Evolutionary conservation across 306 rosid genomes (phyloP).

Genomic region (Psophocarpus tetragonolobus): DNA sequence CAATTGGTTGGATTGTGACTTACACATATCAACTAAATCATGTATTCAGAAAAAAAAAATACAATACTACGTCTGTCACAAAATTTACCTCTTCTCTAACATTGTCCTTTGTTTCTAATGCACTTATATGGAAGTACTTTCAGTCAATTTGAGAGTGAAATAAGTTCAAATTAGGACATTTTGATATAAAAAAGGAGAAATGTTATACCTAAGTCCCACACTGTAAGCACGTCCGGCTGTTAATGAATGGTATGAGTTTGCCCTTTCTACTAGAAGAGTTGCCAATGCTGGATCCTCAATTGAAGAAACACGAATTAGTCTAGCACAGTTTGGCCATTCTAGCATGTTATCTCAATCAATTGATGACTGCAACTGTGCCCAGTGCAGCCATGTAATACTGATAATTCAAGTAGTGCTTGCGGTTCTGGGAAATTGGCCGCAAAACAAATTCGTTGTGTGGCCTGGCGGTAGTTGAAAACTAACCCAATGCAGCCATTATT

Average conservation of each 20-base stretch:
- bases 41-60: too few species aligned
- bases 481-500: too few species aligned
- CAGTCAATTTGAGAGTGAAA: not conserved
- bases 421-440: too few species aligned
- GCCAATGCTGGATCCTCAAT: slow-evolving; percentile 77
- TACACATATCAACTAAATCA: too few species aligned
- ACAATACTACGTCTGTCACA: too few species aligned
- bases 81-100: slow-evolving; percentile 10
- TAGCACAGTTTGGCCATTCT: slow-evolving; percentile 76
- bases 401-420: too few species aligned
- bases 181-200: not conserved
- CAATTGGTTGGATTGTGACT: too few species aligned
- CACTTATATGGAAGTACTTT: not conserved
- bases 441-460: too few species aligned
- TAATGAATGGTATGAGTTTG: slow-evolving; percentile 81
- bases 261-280: slow-evolving; percentile 80
- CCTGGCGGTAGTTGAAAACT: too few species aligned
- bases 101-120: not conserved
- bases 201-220: slow-evolving; percentile 67
- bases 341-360: slow-evolving; percentile 44
- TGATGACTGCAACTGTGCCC: slow-evolving; percentile 79
- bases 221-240: slow-evolving; percentile 83
- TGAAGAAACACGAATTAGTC: slow-evolving; percentile 68
- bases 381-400: too few species aligned
- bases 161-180: not conserved